Conservation (phyloP, 2,329 filamentous ascomycete species). For the Sclerotinia minor region DNA sequence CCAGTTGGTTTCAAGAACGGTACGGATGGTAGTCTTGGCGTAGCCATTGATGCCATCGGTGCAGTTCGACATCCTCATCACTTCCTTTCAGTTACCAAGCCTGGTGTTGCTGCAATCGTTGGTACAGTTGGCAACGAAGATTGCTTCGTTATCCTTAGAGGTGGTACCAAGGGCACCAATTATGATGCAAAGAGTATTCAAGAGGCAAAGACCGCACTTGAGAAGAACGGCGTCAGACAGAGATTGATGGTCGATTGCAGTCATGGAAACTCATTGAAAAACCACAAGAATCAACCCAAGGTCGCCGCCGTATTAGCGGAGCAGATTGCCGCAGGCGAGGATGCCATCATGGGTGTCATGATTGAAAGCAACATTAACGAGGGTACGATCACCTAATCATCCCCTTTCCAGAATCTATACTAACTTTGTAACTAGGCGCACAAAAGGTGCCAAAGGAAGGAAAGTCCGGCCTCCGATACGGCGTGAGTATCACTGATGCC, state of each 20-base stretch:
- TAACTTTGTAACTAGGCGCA: constrained; percentile 55
- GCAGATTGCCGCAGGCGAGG: constrained; percentile 82
- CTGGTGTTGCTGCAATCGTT: constrained; percentile 90
- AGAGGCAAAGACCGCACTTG: constrained; percentile 76
- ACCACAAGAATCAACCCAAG: constrained; percentile 96
- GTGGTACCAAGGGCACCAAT: constrained; percentile 91
- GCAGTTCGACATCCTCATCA: constrained; percentile 90
- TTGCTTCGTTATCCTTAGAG: constrained; percentile 93
- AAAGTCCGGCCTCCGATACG: constrained; percentile 81
- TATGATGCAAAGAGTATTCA: constrained; percentile 83
- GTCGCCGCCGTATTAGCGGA: constrained; percentile 79
- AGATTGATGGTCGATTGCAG: constrained; percentile 97
- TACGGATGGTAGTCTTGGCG: constrained; percentile 84
- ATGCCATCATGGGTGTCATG: constrained; percentile 93
- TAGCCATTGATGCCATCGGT: constrained; percentile 94
- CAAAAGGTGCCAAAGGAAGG: constrained; percentile 92
- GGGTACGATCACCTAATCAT: constrained; percentile 50
- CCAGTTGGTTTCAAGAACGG: constrained; percentile 99
- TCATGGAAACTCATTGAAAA: constrained; percentile 93
- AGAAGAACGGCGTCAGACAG: constrained; percentile 69
- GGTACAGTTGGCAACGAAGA: constrained; percentile 94
- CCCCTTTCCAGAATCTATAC: not conserved
- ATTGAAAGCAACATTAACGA: constrained; percentile 98
- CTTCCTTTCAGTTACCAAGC: constrained; percentile 97
- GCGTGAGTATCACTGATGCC: constrained; percentile 95